Conservation (phyloP, 148 eudicot genomes). For the Simmondsia chinensis region DNA sequence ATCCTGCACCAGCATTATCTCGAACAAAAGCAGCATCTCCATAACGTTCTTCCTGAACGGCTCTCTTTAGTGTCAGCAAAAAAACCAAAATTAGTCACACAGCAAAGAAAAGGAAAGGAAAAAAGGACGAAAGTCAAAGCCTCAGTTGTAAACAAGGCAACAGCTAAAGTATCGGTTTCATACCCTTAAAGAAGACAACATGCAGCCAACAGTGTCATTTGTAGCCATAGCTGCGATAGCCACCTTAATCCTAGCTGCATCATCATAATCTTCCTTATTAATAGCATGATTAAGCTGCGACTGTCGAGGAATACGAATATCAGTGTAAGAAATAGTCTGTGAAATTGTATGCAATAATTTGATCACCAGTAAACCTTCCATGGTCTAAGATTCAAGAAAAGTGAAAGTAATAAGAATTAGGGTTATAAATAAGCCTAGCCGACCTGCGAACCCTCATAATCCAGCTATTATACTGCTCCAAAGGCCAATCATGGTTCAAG, state of each 20-base stretch:
- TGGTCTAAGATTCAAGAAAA: too few species aligned
- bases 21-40: slow-evolving; percentile 77
- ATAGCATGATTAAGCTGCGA: slow-evolving; percentile 57
- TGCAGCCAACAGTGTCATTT: slow-evolving; percentile 81
- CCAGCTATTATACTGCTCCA: too few species aligned
- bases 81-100: too few species aligned
- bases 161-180: slow-evolving; percentile 1
- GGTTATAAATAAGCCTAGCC: too few species aligned
- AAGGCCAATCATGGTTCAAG: too few species aligned
- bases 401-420: too few species aligned
- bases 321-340: neutral
- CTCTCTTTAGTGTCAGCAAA: too few species aligned
- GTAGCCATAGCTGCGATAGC: slow-evolving; percentile 88
- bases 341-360: neutral
- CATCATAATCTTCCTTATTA: slow-evolving; percentile 73
- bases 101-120: slow-evolving; percentile 4
- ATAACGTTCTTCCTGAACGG: slow-evolving; percentile 73
- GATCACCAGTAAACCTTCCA: too few species aligned
- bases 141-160: slow-evolving; percentile 2
- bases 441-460: too few species aligned
- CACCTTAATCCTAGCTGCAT: slow-evolving; percentile 88
- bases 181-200: slow-evolving; percentile 76
- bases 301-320: slow-evolving; percentile 30
- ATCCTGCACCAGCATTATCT: slow-evolving; percentile 87
- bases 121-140: slow-evolving; percentile 3